Base-by-base conservation (phyloP, 441 rosid genomes). In the Eruca vesicaria region DNA sequence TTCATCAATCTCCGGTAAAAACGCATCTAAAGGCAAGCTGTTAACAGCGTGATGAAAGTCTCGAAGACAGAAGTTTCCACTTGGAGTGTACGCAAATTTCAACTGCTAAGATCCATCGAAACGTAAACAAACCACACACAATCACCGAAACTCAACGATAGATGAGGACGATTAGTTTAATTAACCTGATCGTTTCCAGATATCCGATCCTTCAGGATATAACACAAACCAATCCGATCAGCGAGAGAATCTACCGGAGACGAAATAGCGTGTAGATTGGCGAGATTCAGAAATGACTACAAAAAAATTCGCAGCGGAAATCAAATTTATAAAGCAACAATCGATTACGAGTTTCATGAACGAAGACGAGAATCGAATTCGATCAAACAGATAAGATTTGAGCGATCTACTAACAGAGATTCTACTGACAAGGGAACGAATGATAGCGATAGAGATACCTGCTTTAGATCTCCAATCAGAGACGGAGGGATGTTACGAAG, bases 1-100 rank as follows among this genome's bases (percentile, higher is more conserved):
- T 73, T 81, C 92, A 75, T 82, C 74, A 35, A 86, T 77, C 73
- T 88, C 89, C 32, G 95, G 95, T 26, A 36, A 38, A 77, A 87
- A 92, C 18, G 86, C 84, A 77, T 87, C 90, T n/a, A 31, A 38
- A 20, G 97, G 96, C 80, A 92, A 75, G 78, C 75, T 82, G 68
- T 87, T 86, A 62, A 92, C 94, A 69, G 97, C 93, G 0, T 82
- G 92, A 81, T 94, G 98, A 63, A 94, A 94, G 73, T 87, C 96
- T 19, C 89, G 86, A 29, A 94, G 87, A 73, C 81, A 71, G 74
- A 88, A 92, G 78, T 82, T 82, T 80, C 87, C 86, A 70, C 81
- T 67, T 53, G 97, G 97, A 73, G 79, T 71, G 73, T 90, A 88
- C 15, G 91, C 94, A 69, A 90, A 41, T 71, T 85, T 86, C 6